These are phyloP conservation scores for Filosporella fistucella DNA, from an alignment of 495 filamentous ascomycete genomes.

Conservation along the genomic window DNA sequence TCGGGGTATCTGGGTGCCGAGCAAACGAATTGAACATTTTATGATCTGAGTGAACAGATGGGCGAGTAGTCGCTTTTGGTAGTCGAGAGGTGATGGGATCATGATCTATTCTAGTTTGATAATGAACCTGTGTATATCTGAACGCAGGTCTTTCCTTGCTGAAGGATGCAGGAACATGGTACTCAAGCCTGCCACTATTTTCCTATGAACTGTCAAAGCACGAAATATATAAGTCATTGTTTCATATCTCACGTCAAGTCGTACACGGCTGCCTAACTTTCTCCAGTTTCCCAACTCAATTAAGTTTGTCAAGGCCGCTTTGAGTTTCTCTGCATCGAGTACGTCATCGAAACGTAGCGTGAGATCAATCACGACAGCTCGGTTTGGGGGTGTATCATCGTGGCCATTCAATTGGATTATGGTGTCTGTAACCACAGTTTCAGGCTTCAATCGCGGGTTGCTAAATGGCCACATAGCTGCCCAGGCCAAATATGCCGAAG, in stretches of 20 bases:
- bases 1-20: constrained; percentile 12
- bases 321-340: constrained; percentile 38
- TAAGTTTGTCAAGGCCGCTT: constrained; percentile 29
- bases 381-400: constrained; percentile 32
- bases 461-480: background rate
- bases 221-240: background rate
- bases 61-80: constrained; percentile 23
- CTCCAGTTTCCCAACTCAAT: constrained; percentile 35
- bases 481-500: no score
- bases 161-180: constrained; percentile 38
- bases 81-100: constrained; percentile 30
- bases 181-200: constrained; percentile 31
- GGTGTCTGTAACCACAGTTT: constrained; percentile 23
- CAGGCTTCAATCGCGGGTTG: background rate
- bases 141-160: constrained; percentile 28
- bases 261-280: constrained; percentile 39
- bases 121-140: constrained; percentile 27
- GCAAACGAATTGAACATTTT: constrained; percentile 24
- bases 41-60: constrained; percentile 29
- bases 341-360: constrained; percentile 43
- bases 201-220: constrained; percentile 1
- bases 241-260: constrained; percentile 30
- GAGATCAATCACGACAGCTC: constrained; percentile 31
- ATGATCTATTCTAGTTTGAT: constrained; percentile 22
- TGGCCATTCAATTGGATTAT: constrained; percentile 33